Base-by-base conservation (phyloP, 2,329 filamentous ascomycete genomes). In the Phyllosticta ampelicida region DNA sequence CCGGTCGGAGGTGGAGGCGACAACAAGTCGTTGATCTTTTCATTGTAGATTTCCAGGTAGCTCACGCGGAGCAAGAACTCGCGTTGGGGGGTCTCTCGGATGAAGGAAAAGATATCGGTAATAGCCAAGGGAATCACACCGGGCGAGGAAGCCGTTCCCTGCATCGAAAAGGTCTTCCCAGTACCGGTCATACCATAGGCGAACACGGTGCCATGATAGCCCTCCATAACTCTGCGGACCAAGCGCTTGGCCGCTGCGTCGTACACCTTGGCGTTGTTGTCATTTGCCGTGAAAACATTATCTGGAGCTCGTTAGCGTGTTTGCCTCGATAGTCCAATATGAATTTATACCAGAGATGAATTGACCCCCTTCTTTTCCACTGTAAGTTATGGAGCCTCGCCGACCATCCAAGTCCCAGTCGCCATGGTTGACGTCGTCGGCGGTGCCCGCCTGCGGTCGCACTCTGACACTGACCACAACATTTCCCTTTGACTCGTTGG, bases 131-230 rank as follows among this genome's bases (percentile, higher is more conserved):
- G 94, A 58, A 99, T 99, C 26, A 99, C 94, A 75, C 94, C 94
- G 1, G 94, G 94, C 48, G 90, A 95, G 2, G 89, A 89, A 51
- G 91, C 90, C 10, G 94, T 99, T 65, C 94, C 94, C 76, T 99
- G 94, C 94, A 99, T 99, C 48, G 92, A 97, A 71, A 97, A 99
- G 0, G 94, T 99, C 77, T 99, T 99, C 65, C 94, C 94, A 0
- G 94, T 97, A 62, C 94, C 94, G 3, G 94, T 99, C 91, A 97
- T 97, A 68, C 94, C 94, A 71, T 99, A 99, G 18, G 92, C 92
- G 71, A 99, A 97, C 21, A 99, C 94, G 0, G 94, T 99, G 60
- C 92, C 94, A 68, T 97, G 92, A 71, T 97, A 99, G 49, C 94
- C 94, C 76, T 99, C 94, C 94, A 99, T 99, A 54, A 99, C 94